Evolutionary conservation across 2,329 filamentous ascomycete species (phyloP), one percentile per base, ranked within the genome.

Genomic region (Waltergamsia citrina): DNA sequence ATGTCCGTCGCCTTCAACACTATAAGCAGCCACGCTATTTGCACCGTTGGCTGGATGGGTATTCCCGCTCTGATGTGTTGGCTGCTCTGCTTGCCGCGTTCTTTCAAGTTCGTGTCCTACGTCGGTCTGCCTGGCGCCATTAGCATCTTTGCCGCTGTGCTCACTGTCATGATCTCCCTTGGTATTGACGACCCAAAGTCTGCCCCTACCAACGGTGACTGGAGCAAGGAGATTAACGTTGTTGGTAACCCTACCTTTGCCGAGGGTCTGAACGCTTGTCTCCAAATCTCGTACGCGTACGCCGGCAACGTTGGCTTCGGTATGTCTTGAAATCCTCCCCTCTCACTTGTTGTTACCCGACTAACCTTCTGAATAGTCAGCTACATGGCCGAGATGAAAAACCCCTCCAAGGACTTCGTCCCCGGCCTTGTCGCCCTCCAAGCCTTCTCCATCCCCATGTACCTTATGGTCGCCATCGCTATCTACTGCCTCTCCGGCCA

Each of bases 1-100:
- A 74, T 78, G 30, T 71, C 78, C 28, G 71, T 81, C 45, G 81
- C 79, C 46, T 65, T 82, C 44, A 83, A 83, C 59, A 81, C 77
- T 32, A 77, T 83, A 51, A 71, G 69, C 9, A 60, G 63, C 36
- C 70, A 78, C 49, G 62, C 63, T 6, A 46, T 77, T 7, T 85
- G 80, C 59, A 83, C 79, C 2, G 71, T 84, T 37, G 69, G 65
- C 23, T 85, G 81, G 52, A 70, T 74, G 14, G 68, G 72, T 14
- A 67, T 84, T 35, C 68, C 72, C 6, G 77, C 76, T 7, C 53
- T 79, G 18, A 62, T 77, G 38, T 78, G 73, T 14, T 82, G 69
- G 51, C 39, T 75, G 19, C 76, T 71, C 44, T 84, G 78, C 6
- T 62, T 83, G 21, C 79, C 80, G 1, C 66, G 80, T 32, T 83